phyloP scores from a whole-genome alignment of 257 asterid genomes.

The Mitragyna speciosa region DNA sequence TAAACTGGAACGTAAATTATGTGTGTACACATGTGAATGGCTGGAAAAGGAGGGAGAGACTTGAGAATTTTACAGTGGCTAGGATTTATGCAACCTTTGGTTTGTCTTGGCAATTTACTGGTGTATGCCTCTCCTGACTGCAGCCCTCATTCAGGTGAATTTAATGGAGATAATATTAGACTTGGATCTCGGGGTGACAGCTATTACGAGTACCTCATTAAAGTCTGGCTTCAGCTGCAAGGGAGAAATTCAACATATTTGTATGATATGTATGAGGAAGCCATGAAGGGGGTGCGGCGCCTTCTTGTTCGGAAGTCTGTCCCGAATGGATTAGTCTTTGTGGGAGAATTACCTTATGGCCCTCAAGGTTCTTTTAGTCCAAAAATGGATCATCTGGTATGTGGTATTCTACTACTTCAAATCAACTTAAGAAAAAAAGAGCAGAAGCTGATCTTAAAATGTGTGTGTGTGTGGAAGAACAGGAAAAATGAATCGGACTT shows the following conservation, averaged over 20 bases:
- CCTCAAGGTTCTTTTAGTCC: slow-evolving; percentile 72
- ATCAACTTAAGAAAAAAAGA: neutral
- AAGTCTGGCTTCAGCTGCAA: slow-evolving; percentile 88
- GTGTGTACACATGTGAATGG: neutral
- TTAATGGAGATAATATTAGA: slow-evolving; percentile 86
- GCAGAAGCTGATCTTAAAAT: neutral
- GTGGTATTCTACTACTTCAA: slow-evolving; percentile 23
- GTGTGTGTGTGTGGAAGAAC: neutral
- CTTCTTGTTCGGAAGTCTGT: slow-evolving; percentile 75
- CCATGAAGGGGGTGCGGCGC: slow-evolving; percentile 84
- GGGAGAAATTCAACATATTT: slow-evolving; percentile 65
- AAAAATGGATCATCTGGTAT: slow-evolving; percentile 98
- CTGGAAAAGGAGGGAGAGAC: neutral
- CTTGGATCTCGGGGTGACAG: slow-evolving; percentile 99
- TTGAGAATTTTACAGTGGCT: neutral
- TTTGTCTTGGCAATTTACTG: slow-evolving; percentile 16
- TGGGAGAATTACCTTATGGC: slow-evolving; percentile 92
- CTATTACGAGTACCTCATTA: slow-evolving; percentile 90
- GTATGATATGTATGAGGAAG: slow-evolving; percentile 79
- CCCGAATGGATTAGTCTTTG: slow-evolving; percentile 84
- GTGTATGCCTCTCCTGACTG: slow-evolving; percentile 34
- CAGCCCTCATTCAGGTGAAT: slow-evolving; percentile 88
- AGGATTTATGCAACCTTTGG: neutral
- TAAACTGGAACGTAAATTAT: neutral
- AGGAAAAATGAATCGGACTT: neutral